Evolutionary conservation across 805 yeast species (phyloP).

Genomic region (Wickerhamomyces subpelliculosus): DNA sequence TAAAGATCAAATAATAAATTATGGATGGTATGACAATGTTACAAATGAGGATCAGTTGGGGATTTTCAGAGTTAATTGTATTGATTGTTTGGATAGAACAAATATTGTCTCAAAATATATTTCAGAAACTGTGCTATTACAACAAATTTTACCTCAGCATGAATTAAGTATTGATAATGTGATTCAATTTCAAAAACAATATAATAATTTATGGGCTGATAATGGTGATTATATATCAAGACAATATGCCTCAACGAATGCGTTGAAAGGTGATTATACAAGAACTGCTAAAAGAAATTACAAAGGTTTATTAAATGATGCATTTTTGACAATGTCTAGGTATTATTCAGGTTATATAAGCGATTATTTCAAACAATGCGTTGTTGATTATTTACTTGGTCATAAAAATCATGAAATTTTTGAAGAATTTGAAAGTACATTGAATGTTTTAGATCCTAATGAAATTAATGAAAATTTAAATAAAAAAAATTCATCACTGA

Average conservation of each 20-base stretch:
- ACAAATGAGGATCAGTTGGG: constrained; percentile 37
- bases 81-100: constrained; percentile 60
- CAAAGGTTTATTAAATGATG: constrained; percentile 36
- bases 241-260: constrained; percentile 54
- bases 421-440: constrained; percentile 33
- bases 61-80: constrained; percentile 51
- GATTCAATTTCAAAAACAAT: constrained; percentile 15
- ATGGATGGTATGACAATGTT: constrained; percentile 27
- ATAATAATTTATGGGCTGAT: constrained; percentile 52
- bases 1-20: constrained; percentile 9
- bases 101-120: constrained; percentile 41
- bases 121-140: constrained; percentile 21
- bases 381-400: constrained; percentile 35
- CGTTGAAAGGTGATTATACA: constrained; percentile 43
- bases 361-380: constrained; percentile 38
- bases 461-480: constrained; percentile 12
- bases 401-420: constrained; percentile 27
- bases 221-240: constrained; percentile 62
- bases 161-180: constrained; percentile 2
- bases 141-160: constrained; percentile 20
- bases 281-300: constrained; percentile 35
- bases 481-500: constrained; percentile 23
- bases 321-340: constrained; percentile 33
- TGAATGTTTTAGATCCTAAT: constrained; percentile 22
- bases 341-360: constrained; percentile 37